Evolutionary conservation across 805 yeast species (phyloP).

Genomic region (Ogataea trehaloabstinens): DNA sequence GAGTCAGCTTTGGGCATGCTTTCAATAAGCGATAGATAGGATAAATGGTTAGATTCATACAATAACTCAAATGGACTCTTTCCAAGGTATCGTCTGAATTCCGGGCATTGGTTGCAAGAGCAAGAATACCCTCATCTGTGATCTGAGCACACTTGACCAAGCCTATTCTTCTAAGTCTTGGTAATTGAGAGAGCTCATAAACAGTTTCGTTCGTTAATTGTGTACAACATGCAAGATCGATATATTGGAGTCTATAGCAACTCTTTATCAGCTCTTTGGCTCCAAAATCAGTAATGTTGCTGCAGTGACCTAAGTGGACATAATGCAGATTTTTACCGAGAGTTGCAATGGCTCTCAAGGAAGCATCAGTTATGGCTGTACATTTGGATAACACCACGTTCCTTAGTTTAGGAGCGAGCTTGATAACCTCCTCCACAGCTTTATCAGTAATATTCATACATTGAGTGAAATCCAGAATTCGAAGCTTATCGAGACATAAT

Average conservation of each 20-base stretch:
- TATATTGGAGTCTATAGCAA: conserved; percentile 85
- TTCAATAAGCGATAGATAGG: conserved; percentile 75
- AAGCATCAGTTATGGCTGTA: conserved; percentile 77
- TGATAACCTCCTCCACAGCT: conserved; percentile 68
- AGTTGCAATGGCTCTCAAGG: conserved; percentile 65
- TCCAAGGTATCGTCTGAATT: conserved; percentile 76
- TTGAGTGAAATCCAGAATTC: conserved; percentile 82
- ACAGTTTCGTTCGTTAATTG: conserved; percentile 84
- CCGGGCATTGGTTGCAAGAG: conserved; percentile 53
- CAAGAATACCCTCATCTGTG: conserved; percentile 78
- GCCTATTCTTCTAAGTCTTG: conserved; percentile 85
- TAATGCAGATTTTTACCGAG: conserved; percentile 82
- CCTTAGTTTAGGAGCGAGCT: conserved; percentile 79
- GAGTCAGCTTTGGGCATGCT: conserved; percentile 84
- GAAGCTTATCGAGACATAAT: conserved; percentile 55
- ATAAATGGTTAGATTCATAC: conserved; percentile 72
- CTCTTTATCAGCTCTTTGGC: conserved; percentile 68
- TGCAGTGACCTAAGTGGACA: conserved; percentile 92
- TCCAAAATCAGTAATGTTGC: conserved; percentile 85
- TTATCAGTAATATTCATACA: conserved; percentile 80
- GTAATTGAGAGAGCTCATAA: conserved; percentile 69
- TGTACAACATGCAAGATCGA: conserved; percentile 92
- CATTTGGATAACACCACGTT: conserved; percentile 91
- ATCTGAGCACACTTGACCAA: conserved; percentile 87
- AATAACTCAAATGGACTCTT: conserved; percentile 89